Conservation (phyloP, 176 grass and related monocot species). For the Echinochloa phyllopogon region DNA sequence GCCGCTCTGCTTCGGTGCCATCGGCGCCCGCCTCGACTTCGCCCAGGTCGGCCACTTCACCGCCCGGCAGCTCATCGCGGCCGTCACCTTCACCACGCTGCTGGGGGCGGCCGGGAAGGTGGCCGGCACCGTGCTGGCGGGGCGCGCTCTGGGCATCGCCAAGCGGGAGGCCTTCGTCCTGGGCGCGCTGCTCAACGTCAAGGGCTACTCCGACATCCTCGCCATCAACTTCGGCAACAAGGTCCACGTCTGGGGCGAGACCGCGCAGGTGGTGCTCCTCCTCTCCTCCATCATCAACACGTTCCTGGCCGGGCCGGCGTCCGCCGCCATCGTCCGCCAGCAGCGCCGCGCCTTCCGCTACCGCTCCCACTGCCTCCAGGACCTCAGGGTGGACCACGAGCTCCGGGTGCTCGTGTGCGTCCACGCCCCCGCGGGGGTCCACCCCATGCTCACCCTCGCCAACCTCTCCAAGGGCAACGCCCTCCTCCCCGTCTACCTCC, state of each 20-base stretch:
- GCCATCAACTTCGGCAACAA: slow-evolving; percentile 47
- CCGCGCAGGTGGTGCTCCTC: slow-evolving; percentile 44
- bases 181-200: slow-evolving; percentile 71
- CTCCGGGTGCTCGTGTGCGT: slow-evolving; percentile 70
- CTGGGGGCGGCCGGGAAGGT: slow-evolving; percentile 63
- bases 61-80: background rate
- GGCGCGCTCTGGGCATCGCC: slow-evolving; percentile 41
- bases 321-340: slow-evolving; percentile 60
- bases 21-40: slow-evolving; percentile 58
- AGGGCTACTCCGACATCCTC: slow-evolving; percentile 72
- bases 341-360: slow-evolving; percentile 49
- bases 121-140: slow-evolving; percentile 50
- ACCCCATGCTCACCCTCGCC: slow-evolving; percentile 52
- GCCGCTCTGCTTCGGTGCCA: slow-evolving; percentile 67
- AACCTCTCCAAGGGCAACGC: slow-evolving; percentile 42
- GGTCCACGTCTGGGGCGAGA: slow-evolving; percentile 45
- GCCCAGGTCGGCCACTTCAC: slow-evolving; percentile 17
- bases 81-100: slow-evolving; percentile 48
- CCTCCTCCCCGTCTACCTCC: slow-evolving; percentile 47
- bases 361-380: slow-evolving; percentile 56
- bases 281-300: slow-evolving; percentile 57
- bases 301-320: slow-evolving; percentile 63
- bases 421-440: slow-evolving; percentile 43
- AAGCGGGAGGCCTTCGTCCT: slow-evolving; percentile 59
- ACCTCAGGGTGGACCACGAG: slow-evolving; percentile 50